Evolutionary conservation across 345 rosid genomes (phyloP), one percentile per base, ranked within the genome.

Genomic region (Salix exigua): DNA sequence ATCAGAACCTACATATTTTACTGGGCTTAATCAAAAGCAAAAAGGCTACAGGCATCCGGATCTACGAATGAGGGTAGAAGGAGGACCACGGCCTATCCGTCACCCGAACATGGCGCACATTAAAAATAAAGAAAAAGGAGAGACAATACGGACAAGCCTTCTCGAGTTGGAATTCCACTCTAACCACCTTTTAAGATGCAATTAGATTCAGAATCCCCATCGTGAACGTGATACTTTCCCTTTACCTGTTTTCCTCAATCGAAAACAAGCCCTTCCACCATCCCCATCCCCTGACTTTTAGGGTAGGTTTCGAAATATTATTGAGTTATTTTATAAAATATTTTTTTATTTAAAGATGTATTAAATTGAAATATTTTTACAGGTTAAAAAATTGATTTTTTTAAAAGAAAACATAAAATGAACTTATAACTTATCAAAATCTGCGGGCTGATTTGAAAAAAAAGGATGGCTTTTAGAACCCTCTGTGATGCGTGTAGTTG

Each of bases 151-250:
- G 79, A 78, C 77, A 78, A 67, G 71, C 46, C 75, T 70, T 62
- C 51, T 40, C 35, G 84, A 79, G 78, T 77, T 77, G 83, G 83
- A 85, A 44, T 74, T 81, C 88, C 86, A 85, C 78, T 77, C 19
- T 8, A 28, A 78, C 50, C 75, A 61, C 50, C 60, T 61, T 72
- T 73, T 70, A 23, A 61, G 66, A 70, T 46, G 30, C 16, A 62
- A n/a, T 46, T 63, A 66, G 70, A 64, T 79, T 69, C 80, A 71
- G 78, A 82, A 61, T 62, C 62, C 60, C 74, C 78, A 71, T 77
- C 79, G 53, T 62, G 50, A 35, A 8, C 25, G 31, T 33, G 13
- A 13, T 44, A 19, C 38, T 23, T n/a, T 72, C 33, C 16, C 14
- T 11, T 72, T 72, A 30, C 30, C 21, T 16, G 44, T 26, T 17